phyloP scores from a whole-genome alignment of 2,329 filamentous ascomycete genomes.

The Diaporthe australafricana region DNA sequence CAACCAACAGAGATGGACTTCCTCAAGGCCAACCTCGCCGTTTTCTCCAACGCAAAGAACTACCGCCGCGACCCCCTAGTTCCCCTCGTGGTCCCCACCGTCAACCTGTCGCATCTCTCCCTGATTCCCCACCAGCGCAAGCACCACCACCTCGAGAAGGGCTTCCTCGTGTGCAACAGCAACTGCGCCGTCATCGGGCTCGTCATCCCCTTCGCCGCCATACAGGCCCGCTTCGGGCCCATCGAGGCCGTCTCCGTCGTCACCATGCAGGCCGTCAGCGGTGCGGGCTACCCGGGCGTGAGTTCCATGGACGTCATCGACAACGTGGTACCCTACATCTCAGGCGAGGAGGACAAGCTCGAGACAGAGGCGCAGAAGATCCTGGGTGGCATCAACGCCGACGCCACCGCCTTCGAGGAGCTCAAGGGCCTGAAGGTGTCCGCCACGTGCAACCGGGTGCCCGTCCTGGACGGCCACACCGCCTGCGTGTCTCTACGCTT shows the following conservation, averaged over 20 bases:
- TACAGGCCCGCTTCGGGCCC: slow-evolving; percentile 87
- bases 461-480: slow-evolving; percentile 95
- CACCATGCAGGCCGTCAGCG: slow-evolving; percentile 94
- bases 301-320: slow-evolving; percentile 96
- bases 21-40: slow-evolving; percentile 85
- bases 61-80: slow-evolving; percentile 91
- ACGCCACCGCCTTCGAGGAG: slow-evolving; percentile 80
- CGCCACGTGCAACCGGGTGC: slow-evolving; percentile 91
- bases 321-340: slow-evolving; percentile 94
- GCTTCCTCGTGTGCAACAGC: slow-evolving; percentile 96
- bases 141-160: slow-evolving; percentile 78
- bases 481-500: slow-evolving; percentile 93
- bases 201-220: slow-evolving; percentile 92
- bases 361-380: slow-evolving; percentile 97
- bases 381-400: slow-evolving; percentile 78
- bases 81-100: slow-evolving; percentile 92
- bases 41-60: slow-evolving; percentile 99
- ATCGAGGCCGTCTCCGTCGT: slow-evolving; percentile 83
- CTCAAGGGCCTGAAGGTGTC: slow-evolving; percentile 81
- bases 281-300: slow-evolving; percentile 91
- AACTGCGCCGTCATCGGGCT: slow-evolving; percentile 98
- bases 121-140: slow-evolving; percentile 90
- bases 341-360: slow-evolving; percentile 95
- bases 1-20: slow-evolving; percentile 82
- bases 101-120: slow-evolving; percentile 89